Conservation (phyloP, 2,329 filamentous ascomycete species). For the Cytospora paraplurivora region DNA sequence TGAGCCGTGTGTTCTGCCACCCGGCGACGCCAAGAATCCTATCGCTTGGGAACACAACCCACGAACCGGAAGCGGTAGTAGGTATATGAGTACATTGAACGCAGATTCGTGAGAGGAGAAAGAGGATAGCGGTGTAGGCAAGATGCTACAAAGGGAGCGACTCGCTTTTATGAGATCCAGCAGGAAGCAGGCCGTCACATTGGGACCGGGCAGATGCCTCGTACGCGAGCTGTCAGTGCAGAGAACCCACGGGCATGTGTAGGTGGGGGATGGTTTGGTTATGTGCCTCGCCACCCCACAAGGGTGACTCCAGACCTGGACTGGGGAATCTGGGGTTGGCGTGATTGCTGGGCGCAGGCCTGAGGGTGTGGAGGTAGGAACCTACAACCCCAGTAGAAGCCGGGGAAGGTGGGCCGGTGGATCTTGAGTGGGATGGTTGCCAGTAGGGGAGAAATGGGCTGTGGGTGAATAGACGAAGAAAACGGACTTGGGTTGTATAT, state of each 20-base stretch:
- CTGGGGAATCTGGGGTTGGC: not conserved
- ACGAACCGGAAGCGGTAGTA: not conserved
- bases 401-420: constrained; percentile 19
- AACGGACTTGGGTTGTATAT: constrained; percentile 5
- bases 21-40: not conserved
- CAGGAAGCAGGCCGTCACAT: constrained; percentile 22
- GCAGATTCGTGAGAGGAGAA: not conserved
- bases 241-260: constrained; percentile 9
- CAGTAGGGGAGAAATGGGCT: not conserved
- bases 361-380: constrained; percentile 4
- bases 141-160: constrained; percentile 6
- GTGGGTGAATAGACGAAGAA: constrained; percentile 6
- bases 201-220: constrained; percentile 8
- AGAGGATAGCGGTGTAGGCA: not conserved
- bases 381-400: not conserved
- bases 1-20: not conserved
- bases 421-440: constrained; percentile 7
- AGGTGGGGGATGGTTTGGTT: constrained; percentile 14
- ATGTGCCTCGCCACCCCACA: constrained; percentile 11
- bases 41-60: not conserved
- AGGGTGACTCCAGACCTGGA: not conserved
- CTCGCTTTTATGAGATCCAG: constrained; percentile 22
- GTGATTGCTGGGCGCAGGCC: constrained; percentile 10
- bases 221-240: constrained; percentile 15
- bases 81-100: not conserved